Evolutionary conservation across 2,329 filamentous ascomycete species (phyloP), one percentile per base, ranked within the genome.

Genomic region (Aspergillus aculeatus): DNA sequence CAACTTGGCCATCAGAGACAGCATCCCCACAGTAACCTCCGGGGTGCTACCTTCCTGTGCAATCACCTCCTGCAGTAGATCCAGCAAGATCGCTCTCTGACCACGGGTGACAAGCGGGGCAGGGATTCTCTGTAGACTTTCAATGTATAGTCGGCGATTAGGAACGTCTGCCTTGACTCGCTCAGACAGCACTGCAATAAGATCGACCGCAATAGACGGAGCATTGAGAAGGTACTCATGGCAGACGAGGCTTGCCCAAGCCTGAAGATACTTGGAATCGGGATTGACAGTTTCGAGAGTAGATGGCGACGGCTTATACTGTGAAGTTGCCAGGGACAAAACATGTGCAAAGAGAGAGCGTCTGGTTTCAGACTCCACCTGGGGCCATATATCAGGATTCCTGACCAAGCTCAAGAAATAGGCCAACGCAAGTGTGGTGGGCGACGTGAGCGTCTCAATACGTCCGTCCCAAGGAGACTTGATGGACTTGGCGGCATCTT

Each of bases 1-100:
- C 50, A 78, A 56, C 35, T 73, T 77, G 0, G 75, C 73, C 73
- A 78, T 76, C 61, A 78, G 65, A 4, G 75, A 72, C 48, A 78
- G 54, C 3, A 76, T 63, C 3, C 74, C 71, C 19, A 75, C 62
- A 9, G 68, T 69, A 10, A 70, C 57, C 31, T 73, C 70, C 1
- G 68, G 56, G 19, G 63, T 53, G 57, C 58, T 68, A 51, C 69
- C 66, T 57, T 72, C 62, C 38, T 69, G 63, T n/a, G 74, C 52
- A 14, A 77, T 32, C 51, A 73, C 66, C 41, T 71, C 62, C 47
- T 76, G 72, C 14, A 77, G 59, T 21, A 72, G 62, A 55, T 78
- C 75, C 38, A 77, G 51, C 16, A 77, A 57, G 7, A 62, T 57
- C 3, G 68, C 73, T 56, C 75, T 69, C 49, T 76, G 69, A 31